A percentile compares a stretch with the other conserved stretches of the same genome.
phyloP scores from a whole-genome alignment of 2,329 filamentous ascomycete species.

The Teratosphaeria gauchensis region DNA sequence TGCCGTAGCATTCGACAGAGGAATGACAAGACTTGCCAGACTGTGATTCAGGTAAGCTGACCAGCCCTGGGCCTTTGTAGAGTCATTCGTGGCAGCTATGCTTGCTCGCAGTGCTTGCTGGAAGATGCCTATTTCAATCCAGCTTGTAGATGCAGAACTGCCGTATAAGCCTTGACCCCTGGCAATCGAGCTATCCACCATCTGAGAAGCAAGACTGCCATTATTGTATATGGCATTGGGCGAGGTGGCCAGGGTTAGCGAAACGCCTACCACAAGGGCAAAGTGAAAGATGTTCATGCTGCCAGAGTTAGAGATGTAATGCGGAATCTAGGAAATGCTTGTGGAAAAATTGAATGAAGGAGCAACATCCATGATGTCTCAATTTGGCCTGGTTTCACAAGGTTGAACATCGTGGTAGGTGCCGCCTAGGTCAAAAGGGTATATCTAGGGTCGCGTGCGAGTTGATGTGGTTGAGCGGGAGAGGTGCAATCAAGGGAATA shows the following conservation, averaged over 20 bases:
- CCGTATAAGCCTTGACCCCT: constrained; percentile 22
- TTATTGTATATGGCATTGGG: neutral
- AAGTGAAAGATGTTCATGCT: neutral
- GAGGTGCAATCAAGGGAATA: no score
- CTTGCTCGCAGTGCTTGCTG: constrained; percentile 23
- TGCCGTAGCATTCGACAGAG: constrained; percentile 13
- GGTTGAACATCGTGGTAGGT: neutral
- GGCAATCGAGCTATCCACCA: constrained; percentile 24
- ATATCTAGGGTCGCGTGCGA: neutral
- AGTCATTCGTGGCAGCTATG: constrained; percentile 9
- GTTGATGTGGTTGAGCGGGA: no score
- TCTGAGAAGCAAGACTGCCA: constrained; percentile 11
- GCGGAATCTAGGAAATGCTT: neutral
- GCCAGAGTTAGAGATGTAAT: neutral
- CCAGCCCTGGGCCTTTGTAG: constrained; percentile 5
- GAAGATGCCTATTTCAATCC: constrained; percentile 26
- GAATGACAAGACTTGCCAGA: constrained; percentile 10
- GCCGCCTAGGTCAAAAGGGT: neutral
- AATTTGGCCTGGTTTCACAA: neutral
- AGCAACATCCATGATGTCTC: neutral
- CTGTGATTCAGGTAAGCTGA: constrained; percentile 11
- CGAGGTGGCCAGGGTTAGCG: neutral
- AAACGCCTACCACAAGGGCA: neutral
- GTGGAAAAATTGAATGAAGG: neutral
- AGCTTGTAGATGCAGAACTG: constrained; percentile 10